Percentiles rank a stretch among this genome's conserved stretches.
Evolutionary conservation across 495 filamentous ascomycete genomes (phyloP).

Genomic region (Penicillium coprophilum): DNA sequence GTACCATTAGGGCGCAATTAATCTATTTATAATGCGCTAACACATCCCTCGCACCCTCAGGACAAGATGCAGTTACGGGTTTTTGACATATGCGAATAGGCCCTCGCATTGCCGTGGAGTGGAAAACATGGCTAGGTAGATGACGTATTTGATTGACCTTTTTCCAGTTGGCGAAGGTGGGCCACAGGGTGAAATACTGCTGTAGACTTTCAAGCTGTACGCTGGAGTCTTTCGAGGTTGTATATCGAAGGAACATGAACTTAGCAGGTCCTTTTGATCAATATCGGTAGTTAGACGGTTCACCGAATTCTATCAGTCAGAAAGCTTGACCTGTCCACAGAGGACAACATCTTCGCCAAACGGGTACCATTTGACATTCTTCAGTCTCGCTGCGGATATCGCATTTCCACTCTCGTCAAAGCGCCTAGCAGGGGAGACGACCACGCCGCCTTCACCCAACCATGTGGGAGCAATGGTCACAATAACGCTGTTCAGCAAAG

Average conservation of each 20-base stretch:
- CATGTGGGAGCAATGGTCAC: slow-evolving; percentile 84
- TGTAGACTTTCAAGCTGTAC: neutral
- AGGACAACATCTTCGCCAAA: slow-evolving; percentile 78
- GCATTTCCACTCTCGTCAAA: slow-evolving; percentile 42
- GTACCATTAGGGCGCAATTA: neutral
- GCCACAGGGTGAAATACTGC: neutral
- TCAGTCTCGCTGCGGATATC: slow-evolving; percentile 58
- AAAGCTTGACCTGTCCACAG: slow-evolving; percentile 54
- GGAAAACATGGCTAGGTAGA: neutral
- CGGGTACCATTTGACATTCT: slow-evolving; percentile 67
- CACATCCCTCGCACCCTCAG: neutral
- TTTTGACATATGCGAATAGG: neutral
- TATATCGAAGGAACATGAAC: neutral
- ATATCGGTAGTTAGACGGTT: neutral
- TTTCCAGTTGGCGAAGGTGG: neutral
- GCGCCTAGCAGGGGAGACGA: slow-evolving; percentile 59
- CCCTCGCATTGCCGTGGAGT: neutral
- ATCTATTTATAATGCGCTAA: neutral
- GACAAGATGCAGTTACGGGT: neutral
- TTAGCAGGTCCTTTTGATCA: neutral
- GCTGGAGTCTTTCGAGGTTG: neutral
- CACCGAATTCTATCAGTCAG: neutral
- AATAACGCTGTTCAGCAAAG: slow-evolving; percentile 71
- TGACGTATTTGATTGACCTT: neutral
- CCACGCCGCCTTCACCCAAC: slow-evolving; percentile 76